Base-by-base conservation (phyloP, 176 grass and related monocot genomes). In the Chloris gayana region DNA sequence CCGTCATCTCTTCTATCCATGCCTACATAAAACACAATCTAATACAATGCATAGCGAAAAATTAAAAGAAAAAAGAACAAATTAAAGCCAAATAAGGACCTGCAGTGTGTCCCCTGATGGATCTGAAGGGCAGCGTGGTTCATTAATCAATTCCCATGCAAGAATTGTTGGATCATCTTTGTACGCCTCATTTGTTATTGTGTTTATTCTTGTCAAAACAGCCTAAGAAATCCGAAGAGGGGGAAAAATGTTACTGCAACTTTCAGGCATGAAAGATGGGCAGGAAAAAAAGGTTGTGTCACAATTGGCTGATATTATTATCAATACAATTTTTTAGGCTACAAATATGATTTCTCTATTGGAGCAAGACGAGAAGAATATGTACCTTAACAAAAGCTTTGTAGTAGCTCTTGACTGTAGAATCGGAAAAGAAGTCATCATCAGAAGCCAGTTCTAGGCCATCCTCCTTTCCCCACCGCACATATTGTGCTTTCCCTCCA, bases 91-190 rank as follows among this genome's bases (percentile, higher is more conserved):
- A 78, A 77, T 68, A 65, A 78, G 27, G 14, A 98, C 89, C 92
- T 91, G 91, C 63, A 94, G 78, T 4, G 72, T 90, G 83, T 98
- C 75, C 3, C 92, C 92, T 5, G 88, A 98, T 45, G 92, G 92
- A 84, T 98, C 92, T 34, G 84, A 95, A 35, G 76, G 54, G 86
- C 90, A 98, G 9, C 69, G 79, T 17, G 96, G 92, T 69, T 98
- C 96, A 51, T 95, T 98, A 71, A 98, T 98, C 34, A 95, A 65
- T 73, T 98, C 92, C 90, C 88, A 95, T 13, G 96, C 92, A 70
- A 98, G 61, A 69, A 93, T 93, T 19, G 92, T 93, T 14, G 84
- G 89, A 82, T 95, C 92, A 17, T 98, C 89, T 85, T 82, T 94
- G 91, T 93, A 94, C 46, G 87, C 37, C 39, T 61, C 67, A 85